Conservation (phyloP, 805 yeast species). For the Nakazawaea peltata region DNA sequence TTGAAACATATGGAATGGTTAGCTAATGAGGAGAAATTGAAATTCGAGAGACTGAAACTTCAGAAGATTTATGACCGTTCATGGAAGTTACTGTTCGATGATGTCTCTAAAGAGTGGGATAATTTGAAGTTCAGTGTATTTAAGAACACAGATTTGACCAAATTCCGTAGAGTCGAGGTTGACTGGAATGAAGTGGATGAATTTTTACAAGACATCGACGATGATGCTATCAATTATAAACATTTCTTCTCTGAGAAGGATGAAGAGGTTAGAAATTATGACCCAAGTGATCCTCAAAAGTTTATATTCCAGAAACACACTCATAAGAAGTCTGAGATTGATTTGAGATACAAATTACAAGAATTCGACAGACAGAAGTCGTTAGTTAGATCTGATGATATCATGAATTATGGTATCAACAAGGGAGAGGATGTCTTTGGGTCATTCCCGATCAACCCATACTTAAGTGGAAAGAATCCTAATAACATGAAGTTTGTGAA, state of each 20-base stretch:
- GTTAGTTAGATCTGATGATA: constrained; percentile 11
- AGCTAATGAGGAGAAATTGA: constrained; percentile 68
- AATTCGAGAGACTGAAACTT: constrained; percentile 54
- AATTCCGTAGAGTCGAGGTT: constrained; percentile 39
- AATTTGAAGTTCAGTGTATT: constrained; percentile 61
- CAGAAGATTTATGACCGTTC: constrained; percentile 62
- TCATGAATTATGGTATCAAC: constrained; percentile 8
- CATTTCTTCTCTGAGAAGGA: constrained; percentile 11
- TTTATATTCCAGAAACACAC: constrained; percentile 9
- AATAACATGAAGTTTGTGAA: constrained; percentile 23
- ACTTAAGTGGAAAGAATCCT: constrained; percentile 20
- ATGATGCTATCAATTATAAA: constrained; percentile 11
- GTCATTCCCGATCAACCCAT: constrained; percentile 23
- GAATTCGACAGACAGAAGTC: constrained; percentile 10
- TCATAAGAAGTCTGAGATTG: constrained; percentile 10
- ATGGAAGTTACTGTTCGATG: constrained; percentile 78
- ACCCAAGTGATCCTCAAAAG: constrained; percentile 9
- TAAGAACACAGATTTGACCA: constrained; percentile 64
- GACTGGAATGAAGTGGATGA: constrained; percentile 68
- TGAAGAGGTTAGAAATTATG: constrained; percentile 12
- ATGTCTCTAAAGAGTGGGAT: constrained; percentile 67
- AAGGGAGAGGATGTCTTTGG: constrained; percentile 20
- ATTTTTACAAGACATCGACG: constrained; percentile 20
- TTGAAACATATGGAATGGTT: constrained; percentile 80
- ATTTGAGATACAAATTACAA: constrained; percentile 9